phyloP scores from a whole-genome alignment of 2,329 filamentous ascomycete species.

The Zymoseptoria brevis region DNA sequence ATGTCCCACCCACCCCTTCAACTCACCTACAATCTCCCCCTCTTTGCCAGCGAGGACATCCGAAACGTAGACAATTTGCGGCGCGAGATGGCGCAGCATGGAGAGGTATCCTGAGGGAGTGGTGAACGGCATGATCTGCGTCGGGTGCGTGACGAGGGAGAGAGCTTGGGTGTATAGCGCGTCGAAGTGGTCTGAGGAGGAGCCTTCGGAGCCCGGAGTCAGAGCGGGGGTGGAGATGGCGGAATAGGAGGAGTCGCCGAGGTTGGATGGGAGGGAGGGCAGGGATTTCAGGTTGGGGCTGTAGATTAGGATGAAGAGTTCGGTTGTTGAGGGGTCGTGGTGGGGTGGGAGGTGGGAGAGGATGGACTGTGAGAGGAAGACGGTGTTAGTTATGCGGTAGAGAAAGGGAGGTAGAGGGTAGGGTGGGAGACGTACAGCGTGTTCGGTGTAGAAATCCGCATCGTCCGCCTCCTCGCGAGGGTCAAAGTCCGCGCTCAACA shows the following conservation, averaged over 20 bases:
- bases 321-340: constrained; percentile 63
- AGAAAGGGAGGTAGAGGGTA: background rate
- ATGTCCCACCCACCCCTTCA: constrained; percentile 55
- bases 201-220: constrained; percentile 47
- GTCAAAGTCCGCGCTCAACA: constrained; percentile 70
- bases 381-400: constrained; percentile 17
- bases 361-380: constrained; percentile 45
- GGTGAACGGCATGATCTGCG: constrained; percentile 82
- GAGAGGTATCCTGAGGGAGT: constrained; percentile 75
- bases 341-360: constrained; percentile 79
- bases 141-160: constrained; percentile 71
- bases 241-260: constrained; percentile 71
- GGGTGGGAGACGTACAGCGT: constrained; percentile 59
- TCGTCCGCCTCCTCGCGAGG: constrained; percentile 45
- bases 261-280: constrained; percentile 49
- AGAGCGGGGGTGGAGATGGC: constrained; percentile 63
- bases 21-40: constrained; percentile 63
- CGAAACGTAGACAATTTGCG: constrained; percentile 79
- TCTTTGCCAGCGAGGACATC: constrained; percentile 60
- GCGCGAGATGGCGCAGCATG: constrained; percentile 76
- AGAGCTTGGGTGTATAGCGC: constrained; percentile 74
- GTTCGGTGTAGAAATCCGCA: constrained; percentile 55
- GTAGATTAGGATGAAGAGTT: constrained; percentile 85
- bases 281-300: constrained; percentile 60
- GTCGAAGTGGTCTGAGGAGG: constrained; percentile 55